These are phyloP conservation scores for Dactylella cylindrospora DNA, from an alignment of 2,329 filamentous ascomycete genomes.

Conservation along the genomic window DNA sequence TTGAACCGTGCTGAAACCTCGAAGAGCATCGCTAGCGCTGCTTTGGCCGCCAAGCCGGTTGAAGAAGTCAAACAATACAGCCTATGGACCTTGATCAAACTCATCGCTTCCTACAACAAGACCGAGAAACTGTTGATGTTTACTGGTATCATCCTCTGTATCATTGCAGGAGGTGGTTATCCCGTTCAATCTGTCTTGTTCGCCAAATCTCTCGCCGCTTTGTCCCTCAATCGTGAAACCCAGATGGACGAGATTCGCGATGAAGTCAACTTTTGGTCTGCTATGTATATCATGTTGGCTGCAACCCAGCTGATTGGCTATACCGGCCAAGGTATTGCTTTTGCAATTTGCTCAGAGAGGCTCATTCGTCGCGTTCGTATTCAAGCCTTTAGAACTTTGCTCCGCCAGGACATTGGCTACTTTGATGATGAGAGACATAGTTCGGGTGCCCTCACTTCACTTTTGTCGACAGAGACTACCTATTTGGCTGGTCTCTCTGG, in stretches of 20 bases:
- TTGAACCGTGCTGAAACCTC: conserved; percentile 60
- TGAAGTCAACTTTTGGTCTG: conserved; percentile 79
- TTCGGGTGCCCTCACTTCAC: conserved; percentile 81
- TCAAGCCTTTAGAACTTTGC: conserved; percentile 78
- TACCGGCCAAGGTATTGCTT: conserved; percentile 67
- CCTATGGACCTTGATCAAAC: conserved; percentile 73
- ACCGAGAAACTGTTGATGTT: conserved; percentile 72
- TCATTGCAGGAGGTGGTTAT: conserved; percentile 79
- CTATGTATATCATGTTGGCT: conserved; percentile 85
- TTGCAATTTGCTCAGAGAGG: conserved; percentile 83
- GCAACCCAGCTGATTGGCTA: conserved; percentile 71
- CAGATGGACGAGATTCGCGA: conserved; percentile 59
- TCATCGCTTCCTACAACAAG: conserved; percentile 78
- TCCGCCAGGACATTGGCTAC: conserved; percentile 88
- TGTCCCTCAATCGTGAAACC: conserved; percentile 55
- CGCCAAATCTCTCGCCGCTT: conserved; percentile 77
- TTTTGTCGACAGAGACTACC: conserved; percentile 85
- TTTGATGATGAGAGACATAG: conserved; percentile 90
- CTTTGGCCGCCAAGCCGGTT: conserved; percentile 61
- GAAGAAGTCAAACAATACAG: conserved; percentile 64
- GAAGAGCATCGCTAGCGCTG: conserved; percentile 68
- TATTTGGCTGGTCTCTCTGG: conserved; percentile 86
- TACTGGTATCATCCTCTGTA: conserved; percentile 69
- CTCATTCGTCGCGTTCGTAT: conserved; percentile 81
- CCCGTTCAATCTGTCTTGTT: conserved; percentile 79